Evolutionary conservation across 257 asterid genomes (phyloP).

Genomic region (Solanum chaucha): DNA sequence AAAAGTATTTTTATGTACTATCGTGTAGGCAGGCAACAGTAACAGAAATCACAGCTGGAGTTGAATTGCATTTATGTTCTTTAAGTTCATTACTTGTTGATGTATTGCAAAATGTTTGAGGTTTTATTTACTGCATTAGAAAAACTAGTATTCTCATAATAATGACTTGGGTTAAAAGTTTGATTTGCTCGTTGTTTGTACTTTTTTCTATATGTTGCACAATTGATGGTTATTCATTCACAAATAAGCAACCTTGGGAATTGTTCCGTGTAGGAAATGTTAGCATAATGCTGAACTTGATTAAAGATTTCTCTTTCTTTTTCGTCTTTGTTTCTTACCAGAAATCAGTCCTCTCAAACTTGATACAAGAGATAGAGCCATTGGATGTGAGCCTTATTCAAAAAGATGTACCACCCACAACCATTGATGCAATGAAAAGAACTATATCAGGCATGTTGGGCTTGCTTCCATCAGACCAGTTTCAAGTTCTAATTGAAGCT

Average conservation of each 20-base stretch:
- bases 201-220: not conserved
- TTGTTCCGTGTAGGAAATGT: not conserved
- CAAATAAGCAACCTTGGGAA: not conserved
- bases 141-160: not conserved
- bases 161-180: not conserved
- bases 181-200: not conserved
- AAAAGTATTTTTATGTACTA: not conserved
- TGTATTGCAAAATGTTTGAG: not conserved
- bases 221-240: not conserved
- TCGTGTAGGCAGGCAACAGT: not conserved
- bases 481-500: constrained; percentile 82
- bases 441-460: constrained; percentile 94
- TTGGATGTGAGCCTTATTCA: constrained; percentile 83
- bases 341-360: constrained; percentile 55
- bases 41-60: not conserved
- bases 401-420: constrained; percentile 75
- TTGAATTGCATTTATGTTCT: not conserved
- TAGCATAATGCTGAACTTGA: not conserved
- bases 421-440: constrained; percentile 94
- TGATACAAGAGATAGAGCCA: constrained; percentile 87
- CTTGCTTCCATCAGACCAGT: constrained; percentile 86
- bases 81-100: not conserved
- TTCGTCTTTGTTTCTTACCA: constrained; percentile 4
- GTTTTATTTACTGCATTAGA: not conserved
- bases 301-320: not conserved